Evolutionary conservation across 2,329 filamentous ascomycete genomes (phyloP), one percentile per base, ranked within the genome.

Genomic region (Fusarium heterosporum): DNA sequence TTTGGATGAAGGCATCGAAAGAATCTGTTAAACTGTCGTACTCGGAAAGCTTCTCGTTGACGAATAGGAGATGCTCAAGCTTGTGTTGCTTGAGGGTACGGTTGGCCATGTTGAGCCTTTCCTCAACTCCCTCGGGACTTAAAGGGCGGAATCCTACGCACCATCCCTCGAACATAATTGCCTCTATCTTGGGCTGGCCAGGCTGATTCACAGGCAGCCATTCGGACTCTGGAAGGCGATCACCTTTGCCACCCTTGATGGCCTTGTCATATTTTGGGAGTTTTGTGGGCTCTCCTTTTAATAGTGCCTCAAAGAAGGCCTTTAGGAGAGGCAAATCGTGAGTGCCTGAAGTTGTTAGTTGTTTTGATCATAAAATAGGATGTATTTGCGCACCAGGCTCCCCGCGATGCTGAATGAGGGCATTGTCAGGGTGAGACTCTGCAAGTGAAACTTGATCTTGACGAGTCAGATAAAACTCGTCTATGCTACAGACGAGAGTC

Each of bases 161-260:
- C 94, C 93, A 97, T 17, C 94, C 93, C 77, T 97, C 93, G 66
- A 97, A 89, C 50, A 97, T 87, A 22, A 97, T 84, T 8, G 95
- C 87, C 25, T 85, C 78, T 25, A 86, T 78, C n/a, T 77, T 81
- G 4, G 74, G 76, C 52, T 85, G 81, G 10, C 83, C 84, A 0
- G 77, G 78, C 43, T 76, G 78, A 68, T 88, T 87, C 60, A 90
- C 83, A 14, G 74, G 73, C 26, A 83, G 79, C 92, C 93, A 96
- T 45, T 83, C 74, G 12, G 78, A 79, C 56, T 85, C 78, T 0
- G 90, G 86, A 1, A 86, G 81, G 48, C 93, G 89, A 78, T 97
- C 93, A 22, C 93, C 93, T 63, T 90, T 85, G 12, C 93, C 93
- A 22, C 81, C 79, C 78, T 89, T 93, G 16, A 88, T 88, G 51